A percentile compares a stretch with the other conserved stretches of the same genome.
Conservation (phyloP, 768 basidiomycete genomes). For the Amanita subjunquillea region DNA sequence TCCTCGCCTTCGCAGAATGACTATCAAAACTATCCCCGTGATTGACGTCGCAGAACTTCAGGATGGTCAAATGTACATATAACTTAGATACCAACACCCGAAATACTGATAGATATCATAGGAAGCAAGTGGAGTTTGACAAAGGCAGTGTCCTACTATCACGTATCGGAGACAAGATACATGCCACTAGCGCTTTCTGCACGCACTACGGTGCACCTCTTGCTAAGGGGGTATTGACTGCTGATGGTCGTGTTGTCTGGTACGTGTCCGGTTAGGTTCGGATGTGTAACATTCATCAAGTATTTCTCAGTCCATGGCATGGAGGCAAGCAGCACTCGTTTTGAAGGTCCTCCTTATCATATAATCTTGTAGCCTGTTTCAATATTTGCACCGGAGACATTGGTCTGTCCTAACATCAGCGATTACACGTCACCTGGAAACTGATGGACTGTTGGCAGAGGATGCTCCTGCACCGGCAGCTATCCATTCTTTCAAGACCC, state of each 20-base stretch:
- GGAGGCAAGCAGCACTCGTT: constrained; percentile 42
- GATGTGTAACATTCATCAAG: neutral
- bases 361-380: constrained; percentile 58
- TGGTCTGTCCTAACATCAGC: constrained; percentile 27
- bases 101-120: constrained; percentile 14
- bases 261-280: constrained; percentile 18
- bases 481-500: constrained; percentile 68
- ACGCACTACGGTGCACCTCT: constrained; percentile 91
- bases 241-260: constrained; percentile 77
- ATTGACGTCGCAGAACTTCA: constrained; percentile 45
- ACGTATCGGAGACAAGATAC: constrained; percentile 61
- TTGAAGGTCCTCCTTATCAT: neutral
- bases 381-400: constrained; percentile 79
- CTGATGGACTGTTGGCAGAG: constrained; percentile 32
- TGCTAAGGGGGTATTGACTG: constrained; percentile 68
- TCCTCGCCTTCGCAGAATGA: constrained; percentile 23
- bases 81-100: neutral
- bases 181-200: constrained; percentile 78
- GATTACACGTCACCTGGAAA: constrained; percentile 1
- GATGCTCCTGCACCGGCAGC: constrained; percentile 81
- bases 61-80: constrained; percentile 54
- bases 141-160: constrained; percentile 72
- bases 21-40: constrained; percentile 43
- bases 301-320: constrained; percentile 62
- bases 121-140: constrained; percentile 79